A percentile compares a stretch with the other conserved stretches of the same genome.
phyloP scores from a whole-genome alignment of 768 basidiomycete genomes.

The Kwoniella mangroviensis region DNA sequence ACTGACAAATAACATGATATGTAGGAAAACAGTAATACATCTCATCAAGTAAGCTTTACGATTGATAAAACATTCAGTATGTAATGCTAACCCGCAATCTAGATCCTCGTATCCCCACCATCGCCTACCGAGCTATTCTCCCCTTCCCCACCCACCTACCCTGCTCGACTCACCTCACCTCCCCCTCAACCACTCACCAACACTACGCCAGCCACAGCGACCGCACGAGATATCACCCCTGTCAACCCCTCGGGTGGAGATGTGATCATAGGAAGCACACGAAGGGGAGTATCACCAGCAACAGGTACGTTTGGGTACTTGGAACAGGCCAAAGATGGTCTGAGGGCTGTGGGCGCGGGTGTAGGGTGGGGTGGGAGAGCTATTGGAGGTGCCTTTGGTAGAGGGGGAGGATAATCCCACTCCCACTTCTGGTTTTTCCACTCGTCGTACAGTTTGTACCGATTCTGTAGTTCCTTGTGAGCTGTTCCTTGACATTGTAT shows the following conservation, averaged over 20 bases:
- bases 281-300: conserved; percentile 27
- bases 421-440: not conserved
- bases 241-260: conserved; percentile 10
- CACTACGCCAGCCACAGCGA: conserved; percentile 23
- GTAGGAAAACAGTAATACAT: conserved; percentile 31
- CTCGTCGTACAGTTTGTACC: not conserved
- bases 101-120: conserved; percentile 50
- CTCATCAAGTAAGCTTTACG: conserved; percentile 25
- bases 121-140: conserved; percentile 49
- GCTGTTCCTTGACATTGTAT: not conserved
- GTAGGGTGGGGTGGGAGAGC: conserved; percentile 49
- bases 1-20: not conserved
- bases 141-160: conserved; percentile 36
- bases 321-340: conserved; percentile 53
- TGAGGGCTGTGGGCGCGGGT: conserved; percentile 47
- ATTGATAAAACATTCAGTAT: too few species aligned
- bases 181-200: conserved; percentile 27
- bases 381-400: conserved; percentile 24
- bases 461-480: not conserved
- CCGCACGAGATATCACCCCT: conserved; percentile 12
- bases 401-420: conserved; percentile 15
- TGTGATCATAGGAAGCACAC: conserved; percentile 1
- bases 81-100: not conserved
- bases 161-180: conserved; percentile 38
- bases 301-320: conserved; percentile 42